phyloP scores from a whole-genome alignment of 2,329 filamentous ascomycete species.

The Epichloe typhina region DNA sequence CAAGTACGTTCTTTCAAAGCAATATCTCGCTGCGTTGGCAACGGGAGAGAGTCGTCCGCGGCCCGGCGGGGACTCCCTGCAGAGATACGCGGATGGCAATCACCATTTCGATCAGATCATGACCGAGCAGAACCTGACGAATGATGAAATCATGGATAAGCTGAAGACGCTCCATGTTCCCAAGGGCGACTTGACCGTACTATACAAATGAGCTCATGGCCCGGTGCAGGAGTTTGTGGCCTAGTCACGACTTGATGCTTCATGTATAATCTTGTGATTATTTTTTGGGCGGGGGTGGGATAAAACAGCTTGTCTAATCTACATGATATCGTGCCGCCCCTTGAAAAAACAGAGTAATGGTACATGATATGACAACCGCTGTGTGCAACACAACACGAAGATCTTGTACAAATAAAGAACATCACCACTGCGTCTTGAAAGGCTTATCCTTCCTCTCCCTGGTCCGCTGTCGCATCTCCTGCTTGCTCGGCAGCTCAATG shows the following conservation, averaged over 20 bases:
- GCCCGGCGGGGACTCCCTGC: conserved; percentile 37
- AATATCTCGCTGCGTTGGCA: conserved; percentile 43
- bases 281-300: neutral
- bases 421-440: neutral
- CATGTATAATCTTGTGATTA: neutral
- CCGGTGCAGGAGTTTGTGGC: neutral
- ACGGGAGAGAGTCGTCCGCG: conserved; percentile 35
- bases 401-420: neutral
- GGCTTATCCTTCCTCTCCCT: conserved; percentile 5
- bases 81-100: conserved; percentile 59
- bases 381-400: neutral
- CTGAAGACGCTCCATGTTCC: conserved; percentile 44
- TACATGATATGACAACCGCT: neutral
- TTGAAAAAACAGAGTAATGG: neutral
- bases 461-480: conserved; percentile 17
- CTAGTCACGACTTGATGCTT: neutral
- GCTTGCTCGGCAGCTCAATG: conserved; percentile 26
- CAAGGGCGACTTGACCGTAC: conserved; percentile 38
- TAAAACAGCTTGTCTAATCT: neutral
- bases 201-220: conserved; percentile 31
- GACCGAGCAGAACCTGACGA: conserved; percentile 57
- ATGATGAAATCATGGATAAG: conserved; percentile 56
- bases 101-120: conserved; percentile 76
- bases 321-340: neutral
- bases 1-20: conserved; percentile 68